Base-by-base conservation (phyloP, 2,329 filamentous ascomycete genomes). In the Hypoxylon sp. region DNA sequence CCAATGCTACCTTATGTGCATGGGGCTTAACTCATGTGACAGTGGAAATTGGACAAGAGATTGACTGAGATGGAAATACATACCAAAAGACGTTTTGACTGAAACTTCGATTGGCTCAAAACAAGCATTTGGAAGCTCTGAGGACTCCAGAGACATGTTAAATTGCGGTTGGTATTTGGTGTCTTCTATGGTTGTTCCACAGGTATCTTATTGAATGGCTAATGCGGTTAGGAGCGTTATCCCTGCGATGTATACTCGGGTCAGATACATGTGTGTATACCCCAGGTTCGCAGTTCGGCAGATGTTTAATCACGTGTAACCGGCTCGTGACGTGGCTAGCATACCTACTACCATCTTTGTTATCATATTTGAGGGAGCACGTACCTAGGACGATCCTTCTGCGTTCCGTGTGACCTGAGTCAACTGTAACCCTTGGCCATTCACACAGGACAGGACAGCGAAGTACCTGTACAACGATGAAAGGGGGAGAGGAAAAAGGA, bases 11-110 rank as follows among this genome's bases (percentile, higher is more conserved):
- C 59, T 62, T 50, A 59, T 49, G 60, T 60, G 66, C 66, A 68
- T 68, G 41, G 37, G 47, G 32, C 44, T 26, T 32, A 4, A 62
- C 53, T 64, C 66, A 68, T 68, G 66, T 68, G 66, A 68, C 63
- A 62, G 53, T 32, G 46, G 22, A 17, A 52, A 63, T 56, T 54
- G 37, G 34, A 34, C n/a, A 54, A 19, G 34, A 50, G 39, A 32
- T 54, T 17, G 13, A 26, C 34, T 37, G 17, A 32, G 34, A 39
- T 51, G 17, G 22, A 17, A 41, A 2, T 41, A 15, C 6, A 37
- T 6, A 15, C 32, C 13, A 1, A 37, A 37, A n/a, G n/a, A 37
- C n/a, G n/a, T n/a, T n/a, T 13, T 15, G 8, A 34, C 30, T 34
- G 1, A 13, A 34, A 13, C 32, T 37, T 6, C 13, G 32, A 37